These are phyloP conservation scores for Papiliotrema nemorosa DNA, from an alignment of 1,284 basidiomycete genomes.

Conservation along the genomic window DNA sequence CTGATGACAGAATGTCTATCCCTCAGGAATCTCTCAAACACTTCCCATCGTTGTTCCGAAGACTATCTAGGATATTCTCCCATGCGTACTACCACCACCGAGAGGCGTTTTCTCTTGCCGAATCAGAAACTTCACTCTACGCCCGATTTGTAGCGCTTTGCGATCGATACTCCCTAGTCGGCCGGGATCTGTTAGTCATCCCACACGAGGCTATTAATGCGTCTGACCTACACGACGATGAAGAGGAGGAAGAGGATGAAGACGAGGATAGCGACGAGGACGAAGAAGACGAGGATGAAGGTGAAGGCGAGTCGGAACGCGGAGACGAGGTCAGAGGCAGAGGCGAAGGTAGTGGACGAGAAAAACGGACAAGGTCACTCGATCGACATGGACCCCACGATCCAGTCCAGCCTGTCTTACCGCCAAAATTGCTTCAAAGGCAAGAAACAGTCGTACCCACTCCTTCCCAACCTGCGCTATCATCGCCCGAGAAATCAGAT, in stretches of 20 bases:
- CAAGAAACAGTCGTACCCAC: not conserved
- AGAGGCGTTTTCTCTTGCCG: slow-evolving; percentile 59
- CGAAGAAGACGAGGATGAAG: slow-evolving; percentile 3
- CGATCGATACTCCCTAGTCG: slow-evolving; percentile 73
- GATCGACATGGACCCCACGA: slow-evolving; percentile 10
- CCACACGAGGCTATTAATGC: slow-evolving; percentile 48
- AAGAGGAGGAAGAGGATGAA: slow-evolving; percentile 15
- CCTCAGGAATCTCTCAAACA: slow-evolving; percentile 76
- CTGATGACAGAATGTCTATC: slow-evolving; percentile 62
- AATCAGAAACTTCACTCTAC: slow-evolving; percentile 83
- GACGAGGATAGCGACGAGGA: slow-evolving; percentile 17
- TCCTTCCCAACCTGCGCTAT: not conserved
- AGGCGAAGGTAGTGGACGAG: not conserved
- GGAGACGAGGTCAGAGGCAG: not conserved
- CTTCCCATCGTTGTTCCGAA: slow-evolving; percentile 63
- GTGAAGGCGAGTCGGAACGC: not conserved
- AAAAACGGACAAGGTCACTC: slow-evolving; percentile 13
- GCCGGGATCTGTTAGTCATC: slow-evolving; percentile 72
- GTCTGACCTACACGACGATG: slow-evolving; percentile 7
- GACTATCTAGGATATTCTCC: slow-evolving; percentile 89
- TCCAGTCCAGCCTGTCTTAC: not conserved
- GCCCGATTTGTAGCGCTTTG: slow-evolving; percentile 83
- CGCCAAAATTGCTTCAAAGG: not conserved
- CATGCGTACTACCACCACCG: slow-evolving; percentile 94
- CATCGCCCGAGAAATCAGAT: slow-evolving; percentile 1